phyloP scores from a whole-genome alignment of 2,329 filamentous ascomycete genomes.

The Claviceps sp. region DNA sequence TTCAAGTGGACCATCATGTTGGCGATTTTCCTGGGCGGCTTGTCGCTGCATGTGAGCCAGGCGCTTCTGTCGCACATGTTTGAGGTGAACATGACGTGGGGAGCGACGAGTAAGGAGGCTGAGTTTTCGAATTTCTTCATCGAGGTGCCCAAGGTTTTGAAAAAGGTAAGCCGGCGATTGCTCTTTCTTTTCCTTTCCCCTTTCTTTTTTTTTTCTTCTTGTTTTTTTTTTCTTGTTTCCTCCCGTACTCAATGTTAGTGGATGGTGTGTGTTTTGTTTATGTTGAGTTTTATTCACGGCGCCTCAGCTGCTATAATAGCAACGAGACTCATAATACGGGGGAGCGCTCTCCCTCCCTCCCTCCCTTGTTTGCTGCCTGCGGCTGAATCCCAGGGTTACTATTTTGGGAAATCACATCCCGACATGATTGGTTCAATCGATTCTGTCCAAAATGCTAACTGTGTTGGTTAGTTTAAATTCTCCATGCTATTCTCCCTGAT shows the following conservation, averaged over 20 bases:
- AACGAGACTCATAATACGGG: too few species aligned
- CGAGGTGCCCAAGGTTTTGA: conserved; percentile 66
- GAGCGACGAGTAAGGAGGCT: conserved; percentile 70
- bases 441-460: conserved; percentile 8
- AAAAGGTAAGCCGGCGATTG: conserved; percentile 44
- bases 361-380: not conserved
- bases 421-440: not conserved
- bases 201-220: too few species aligned
- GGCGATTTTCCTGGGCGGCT: conserved; percentile 69
- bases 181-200: conserved; percentile 2
- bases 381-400: not conserved
- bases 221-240: too few species aligned
- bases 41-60: conserved; percentile 69
- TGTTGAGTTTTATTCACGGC: too few species aligned
- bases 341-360: not conserved
- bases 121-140: conserved; percentile 77
- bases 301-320: too few species aligned
- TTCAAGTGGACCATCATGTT: conserved; percentile 64
- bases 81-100: conserved; percentile 76
- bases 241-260: too few species aligned
- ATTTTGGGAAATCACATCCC: not conserved
- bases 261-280: too few species aligned
- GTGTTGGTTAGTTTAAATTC: conserved; percentile 49
- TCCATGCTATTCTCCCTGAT: conserved; percentile 48
- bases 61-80: conserved; percentile 74